A percentile compares a stretch with the other conserved stretches of the same genome.
These are phyloP conservation scores for Buddleja alternifolia DNA, from an alignment of 257 asterid genomes.

Conservation along the genomic window DNA sequence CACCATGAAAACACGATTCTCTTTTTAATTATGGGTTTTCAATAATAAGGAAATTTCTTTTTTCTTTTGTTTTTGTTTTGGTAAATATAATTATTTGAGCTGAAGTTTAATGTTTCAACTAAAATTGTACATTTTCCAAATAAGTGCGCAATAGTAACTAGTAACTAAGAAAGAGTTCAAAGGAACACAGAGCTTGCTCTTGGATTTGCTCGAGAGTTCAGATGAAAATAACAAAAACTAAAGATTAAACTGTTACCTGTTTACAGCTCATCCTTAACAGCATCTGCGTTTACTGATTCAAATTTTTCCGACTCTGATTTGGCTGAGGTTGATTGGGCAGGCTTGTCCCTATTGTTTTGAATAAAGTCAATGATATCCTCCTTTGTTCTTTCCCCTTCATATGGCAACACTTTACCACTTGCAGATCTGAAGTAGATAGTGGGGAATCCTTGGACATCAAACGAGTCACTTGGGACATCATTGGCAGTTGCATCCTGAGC, in stretches of 20 bases:
- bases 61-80: no score
- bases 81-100: no score
- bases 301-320: constrained; percentile 29
- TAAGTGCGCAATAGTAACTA: no score
- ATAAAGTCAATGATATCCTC: constrained; percentile 66
- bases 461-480: constrained; percentile 60
- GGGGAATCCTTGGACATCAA: constrained; percentile 75
- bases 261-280: constrained; percentile 70
- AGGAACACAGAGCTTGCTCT: no score
- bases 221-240: no score
- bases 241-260: constrained; percentile 38
- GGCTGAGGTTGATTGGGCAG: constrained; percentile 35
- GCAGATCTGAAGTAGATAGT: constrained; percentile 80
- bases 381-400: constrained; percentile 71
- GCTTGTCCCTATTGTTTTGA: constrained; percentile 49
- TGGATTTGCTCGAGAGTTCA: no score
- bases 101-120: no score
- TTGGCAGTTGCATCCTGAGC: constrained; percentile 81
- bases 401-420: constrained; percentile 49
- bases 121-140: no score
- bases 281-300: constrained; percentile 34
- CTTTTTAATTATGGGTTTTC: no score
- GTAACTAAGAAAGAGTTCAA: no score
- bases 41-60: no score
- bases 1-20: no score